These are phyloP conservation scores for Asterochloris erici DNA, from an alignment of 139 green algal genomes.

Conservation along the genomic window DNA sequence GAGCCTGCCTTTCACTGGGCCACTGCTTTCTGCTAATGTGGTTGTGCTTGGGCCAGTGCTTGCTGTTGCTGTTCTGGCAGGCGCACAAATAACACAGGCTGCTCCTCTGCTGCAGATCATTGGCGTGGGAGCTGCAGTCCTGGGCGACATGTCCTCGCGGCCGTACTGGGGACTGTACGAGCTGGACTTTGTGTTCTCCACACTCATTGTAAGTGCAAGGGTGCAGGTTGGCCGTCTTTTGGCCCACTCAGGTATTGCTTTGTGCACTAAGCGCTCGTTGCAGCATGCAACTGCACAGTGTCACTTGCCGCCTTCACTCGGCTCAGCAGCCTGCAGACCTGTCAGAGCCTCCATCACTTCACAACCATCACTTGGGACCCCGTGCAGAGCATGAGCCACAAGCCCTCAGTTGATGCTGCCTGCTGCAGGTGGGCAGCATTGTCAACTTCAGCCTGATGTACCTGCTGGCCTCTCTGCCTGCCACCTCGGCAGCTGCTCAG, in stretches of 20 bases:
- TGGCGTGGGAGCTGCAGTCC: slow-evolving; percentile 84
- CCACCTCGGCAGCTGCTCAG: slow-evolving; percentile 25
- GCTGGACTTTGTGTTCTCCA: slow-evolving; percentile 98
- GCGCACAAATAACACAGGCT: neutral
- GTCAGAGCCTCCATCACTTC: neutral
- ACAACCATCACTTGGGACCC: neutral
- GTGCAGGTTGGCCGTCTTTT: neutral
- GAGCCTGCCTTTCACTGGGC: neutral
- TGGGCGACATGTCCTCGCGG: slow-evolving; percentile 90
- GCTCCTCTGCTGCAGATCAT: slow-evolving; percentile 66
- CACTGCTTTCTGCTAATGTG: neutral
- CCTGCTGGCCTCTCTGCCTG: slow-evolving; percentile 80
- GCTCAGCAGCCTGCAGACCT: too few species aligned
- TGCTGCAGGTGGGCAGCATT: slow-evolving; percentile 80
- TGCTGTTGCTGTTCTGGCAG: neutral
- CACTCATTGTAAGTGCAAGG: slow-evolving; percentile 41
- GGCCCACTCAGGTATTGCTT: neutral
- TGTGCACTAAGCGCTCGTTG: neutral
- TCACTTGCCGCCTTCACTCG: too few species aligned
- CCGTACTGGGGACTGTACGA: slow-evolving; percentile 96
- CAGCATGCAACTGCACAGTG: too few species aligned
- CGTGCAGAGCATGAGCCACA: too few species aligned
- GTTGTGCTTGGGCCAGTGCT: neutral
- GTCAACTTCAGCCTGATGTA: slow-evolving; percentile 97
- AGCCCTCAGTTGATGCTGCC: too few species aligned